Conservation (phyloP, 257 asterid genomes). For the Voacanga thouarsii region DNA sequence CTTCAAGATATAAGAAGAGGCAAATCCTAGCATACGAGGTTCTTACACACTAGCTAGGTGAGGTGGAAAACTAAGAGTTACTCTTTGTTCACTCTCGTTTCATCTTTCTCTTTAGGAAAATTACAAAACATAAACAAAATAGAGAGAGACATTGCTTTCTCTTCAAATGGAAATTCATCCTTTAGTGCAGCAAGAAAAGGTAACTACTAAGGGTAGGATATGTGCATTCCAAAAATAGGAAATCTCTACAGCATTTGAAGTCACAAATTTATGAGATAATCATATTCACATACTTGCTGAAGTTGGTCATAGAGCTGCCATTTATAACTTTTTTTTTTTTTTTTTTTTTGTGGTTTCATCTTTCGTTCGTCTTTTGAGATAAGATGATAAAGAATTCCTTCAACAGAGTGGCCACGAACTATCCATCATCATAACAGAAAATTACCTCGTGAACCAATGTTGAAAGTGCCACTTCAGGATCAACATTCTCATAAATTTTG, state of each 20-base stretch:
- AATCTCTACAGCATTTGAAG: background rate
- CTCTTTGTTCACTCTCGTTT: background rate
- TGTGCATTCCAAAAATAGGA: background rate
- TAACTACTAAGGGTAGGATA: background rate
- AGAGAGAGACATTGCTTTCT: background rate
- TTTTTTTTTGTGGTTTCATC: too few relatives aligned
- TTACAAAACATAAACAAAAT: background rate
- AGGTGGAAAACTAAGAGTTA: too few relatives aligned
- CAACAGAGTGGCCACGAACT: background rate
- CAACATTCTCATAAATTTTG: constrained; percentile 83
- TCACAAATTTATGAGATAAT: background rate
- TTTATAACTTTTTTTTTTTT: background rate
- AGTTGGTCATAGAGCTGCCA: background rate
- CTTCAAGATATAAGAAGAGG: background rate
- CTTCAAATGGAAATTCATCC: background rate
- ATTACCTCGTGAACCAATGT: constrained; percentile 89
- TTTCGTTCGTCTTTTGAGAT: background rate
- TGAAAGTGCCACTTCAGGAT: constrained; percentile 88
- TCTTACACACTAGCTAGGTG: too few relatives aligned
- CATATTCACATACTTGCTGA: background rate
- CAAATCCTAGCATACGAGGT: background rate
- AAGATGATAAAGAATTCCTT: background rate
- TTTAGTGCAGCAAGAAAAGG: background rate
- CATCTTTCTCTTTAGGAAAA: background rate
- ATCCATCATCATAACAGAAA: constrained; percentile 10